Evolutionary conservation across 2,329 filamentous ascomycete species (phyloP), one percentile per base, ranked within the genome.

Genomic region (Diaporthe batatas): DNA sequence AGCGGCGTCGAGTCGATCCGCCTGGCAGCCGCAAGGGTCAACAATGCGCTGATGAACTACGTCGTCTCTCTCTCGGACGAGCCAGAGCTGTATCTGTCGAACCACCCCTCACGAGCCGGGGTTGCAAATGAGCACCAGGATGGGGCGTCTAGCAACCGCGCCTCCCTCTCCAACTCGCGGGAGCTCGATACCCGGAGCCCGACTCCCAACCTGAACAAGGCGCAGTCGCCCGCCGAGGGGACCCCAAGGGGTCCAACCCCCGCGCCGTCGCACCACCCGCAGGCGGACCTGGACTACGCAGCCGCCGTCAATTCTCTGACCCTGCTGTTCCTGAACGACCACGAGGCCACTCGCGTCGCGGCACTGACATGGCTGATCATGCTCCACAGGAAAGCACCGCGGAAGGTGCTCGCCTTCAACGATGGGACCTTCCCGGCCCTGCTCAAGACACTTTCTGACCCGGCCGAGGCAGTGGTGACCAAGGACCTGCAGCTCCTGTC

Each of bases 281-380:
- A 89, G 72, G 86, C 90, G 14, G 94, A 98, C 79, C 87, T 99
- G n/a, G 96, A 99, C 82, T 99, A 98, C 80, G 94, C 95, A 49
- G 95, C 95, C 23, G 95, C 96, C 6, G 96, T 99, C 64, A 97
- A 93, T 81, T 96, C 96, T 11, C 88, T 99, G 53, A 99, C 96
- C 0, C 84, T 98, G 10, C 91, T 98, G 69, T 98, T 99, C 79
- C 85, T 99, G 68, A 98, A 99, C 79, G 96, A 99, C 78, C 94
- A 98, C 79, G 97, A 99, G 84, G 95, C 94, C 36, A 99, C 96
- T 2, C 91, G 96, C 74, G 95, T 98, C 36, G 96, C 95, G 49
- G 95, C 96, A 21, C 86, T 99, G 74, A 96, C 94, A 7, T 99
- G 96, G 96, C 88, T 99, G 72, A 96, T 98, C 73, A 98, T 98